phyloP scores from a whole-genome alignment of 2,329 filamentous ascomycete genomes.

The Cercospora sesami region DNA sequence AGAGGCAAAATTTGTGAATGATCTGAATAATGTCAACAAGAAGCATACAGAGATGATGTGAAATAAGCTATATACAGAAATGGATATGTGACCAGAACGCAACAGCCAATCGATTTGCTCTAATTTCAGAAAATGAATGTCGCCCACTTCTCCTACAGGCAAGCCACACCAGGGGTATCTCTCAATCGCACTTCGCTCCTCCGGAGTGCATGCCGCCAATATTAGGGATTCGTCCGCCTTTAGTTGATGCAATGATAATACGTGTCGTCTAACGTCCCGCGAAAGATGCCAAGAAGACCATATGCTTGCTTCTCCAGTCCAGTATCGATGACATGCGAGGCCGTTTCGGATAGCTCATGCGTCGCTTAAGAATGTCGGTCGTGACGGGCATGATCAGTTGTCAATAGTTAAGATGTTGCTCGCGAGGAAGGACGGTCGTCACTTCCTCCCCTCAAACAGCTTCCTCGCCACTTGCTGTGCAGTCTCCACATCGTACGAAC shows the following conservation, averaged over 20 bases:
- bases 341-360: neutral
- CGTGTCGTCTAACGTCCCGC: neutral
- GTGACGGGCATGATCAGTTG: neutral
- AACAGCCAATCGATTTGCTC: neutral
- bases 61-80: neutral
- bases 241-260: neutral
- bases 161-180: neutral
- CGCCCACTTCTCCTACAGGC: neutral
- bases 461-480: constrained; percentile 26
- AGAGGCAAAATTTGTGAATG: neutral
- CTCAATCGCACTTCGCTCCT: neutral
- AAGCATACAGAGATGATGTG: neutral
- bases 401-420: neutral
- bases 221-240: neutral
- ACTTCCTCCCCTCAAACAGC: constrained; percentile 23
- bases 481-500: constrained; percentile 20
- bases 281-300: neutral
- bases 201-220: neutral
- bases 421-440: neutral
- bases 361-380: neutral
- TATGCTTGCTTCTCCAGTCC: neutral
- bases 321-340: neutral
- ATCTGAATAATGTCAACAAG: neutral
- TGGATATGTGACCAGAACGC: neutral
- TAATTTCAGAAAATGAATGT: neutral